Base-by-base conservation (phyloP, 2,329 filamentous ascomycete species). In the Dryadomyces quercivorus region DNA sequence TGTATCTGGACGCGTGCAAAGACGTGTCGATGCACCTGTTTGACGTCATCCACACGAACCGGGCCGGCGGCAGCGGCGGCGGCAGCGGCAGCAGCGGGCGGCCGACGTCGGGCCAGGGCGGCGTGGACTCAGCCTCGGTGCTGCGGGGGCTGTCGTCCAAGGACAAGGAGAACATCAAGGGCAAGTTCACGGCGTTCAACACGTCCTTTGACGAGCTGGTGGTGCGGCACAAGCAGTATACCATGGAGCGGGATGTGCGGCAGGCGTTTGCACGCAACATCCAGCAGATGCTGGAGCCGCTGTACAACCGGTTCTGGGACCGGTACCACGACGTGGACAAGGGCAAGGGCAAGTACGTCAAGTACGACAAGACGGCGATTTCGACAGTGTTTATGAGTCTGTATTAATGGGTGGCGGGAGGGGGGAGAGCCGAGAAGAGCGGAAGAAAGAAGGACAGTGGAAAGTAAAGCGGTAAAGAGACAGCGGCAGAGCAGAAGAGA, bases 321-420 rank as follows among this genome's bases (percentile, higher is more conserved):
- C 81, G 92, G 31, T 98, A 98, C 67, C 91, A 96, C 67, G 93
- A 97, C 70, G 84, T 97, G 60, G 92, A 97, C 71, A 96, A 95
- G 74, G 93, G 93, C 57, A 94, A 91, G 71, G 92, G 92, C 61
- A 98, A 98, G 70, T 95, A 97, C 69, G 90, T 95, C 67, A 96
- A 95, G 73, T 97, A 95, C 67, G 91, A 96, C 72, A 96, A 96
- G 74, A 76, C 76, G 44, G 80, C 82, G 50, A 84, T 98, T 63
- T 81, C 86, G 49, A 80, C 80, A 21, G 75, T 85, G 10, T 84
- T 84, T 62, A 71, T 73, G 53, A 77, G 74, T 53, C 67, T 82
- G 31, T 75, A 74, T 59, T 75, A 58, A 13, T 38, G 36, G 36
- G 9, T n/a, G 36, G 36, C 12, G 36, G 36, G 8, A 8, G 8